Base-by-base conservation (phyloP, 139 green algal genomes). In the Chlorella sp. region DNA sequence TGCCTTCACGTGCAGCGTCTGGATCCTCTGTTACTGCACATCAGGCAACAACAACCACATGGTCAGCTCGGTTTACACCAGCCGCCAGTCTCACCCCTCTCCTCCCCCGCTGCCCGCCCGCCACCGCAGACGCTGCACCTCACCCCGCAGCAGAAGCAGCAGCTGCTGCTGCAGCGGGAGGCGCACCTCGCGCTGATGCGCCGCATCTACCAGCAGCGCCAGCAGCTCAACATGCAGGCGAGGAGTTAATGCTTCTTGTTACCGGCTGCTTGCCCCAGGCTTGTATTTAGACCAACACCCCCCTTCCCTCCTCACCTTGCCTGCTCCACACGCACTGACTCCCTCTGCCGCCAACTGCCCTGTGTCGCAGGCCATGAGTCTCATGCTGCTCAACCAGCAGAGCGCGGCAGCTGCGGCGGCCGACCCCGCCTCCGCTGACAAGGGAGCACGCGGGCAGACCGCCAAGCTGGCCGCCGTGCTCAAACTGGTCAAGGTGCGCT, bases 171-270 rank as follows among this genome's bases (percentile, higher is more conserved):
- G 73, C 73, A 80, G 73, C 73, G 73, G 46, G 43, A 34, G 32
- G 73, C 73, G 17, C 73, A 80, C 73, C 73, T 80, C 13, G 2
- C 73, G 16, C 73, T 80, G 46, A 80, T 80, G 73, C 46, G 46
- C 32, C 73, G 73, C 73, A 80, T 80, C 73, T 80, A 67, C 73
- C 46, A 62, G 73, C 73, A 80, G 73, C 73, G 73, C 32, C 73
- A 80, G 73, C 73, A 80, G 73, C 73, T 80, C 43, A 80, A 80
- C 73, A 80, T 80, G 73, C 73, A 80, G 73, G 73, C 34, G 22
- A n/a, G 72, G 51, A 24, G 13, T 60, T 11, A 16, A 2, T 3
- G 9, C 51, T 54, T 8, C n/a, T n/a, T n/a, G n/a, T n/a, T n/a
- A n/a, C n/a, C n/a, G n/a, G n/a, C n/a, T n/a, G n/a, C n/a, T n/a